phyloP scores from a whole-genome alignment of 2,329 filamentous ascomycete genomes.

The Aspergillus glaucus region DNA sequence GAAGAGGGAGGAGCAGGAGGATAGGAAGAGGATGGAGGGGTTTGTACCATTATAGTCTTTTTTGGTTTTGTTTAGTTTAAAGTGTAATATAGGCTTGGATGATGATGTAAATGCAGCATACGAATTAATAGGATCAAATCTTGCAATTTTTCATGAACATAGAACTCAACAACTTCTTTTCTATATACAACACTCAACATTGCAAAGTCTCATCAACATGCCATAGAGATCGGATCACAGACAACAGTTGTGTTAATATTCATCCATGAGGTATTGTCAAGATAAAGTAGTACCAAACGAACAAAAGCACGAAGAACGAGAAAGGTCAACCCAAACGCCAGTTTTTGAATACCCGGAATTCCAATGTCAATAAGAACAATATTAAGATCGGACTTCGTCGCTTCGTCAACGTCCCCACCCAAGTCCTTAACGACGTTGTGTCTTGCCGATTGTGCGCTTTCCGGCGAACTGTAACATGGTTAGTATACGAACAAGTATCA shows the following conservation, averaged over 20 bases:
- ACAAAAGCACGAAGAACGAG: neutral
- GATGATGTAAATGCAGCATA: neutral
- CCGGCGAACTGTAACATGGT: slow-evolving; percentile 61
- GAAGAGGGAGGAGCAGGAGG: slow-evolving; percentile 21
- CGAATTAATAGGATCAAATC: neutral
- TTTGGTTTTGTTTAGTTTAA: neutral
- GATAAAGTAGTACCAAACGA: neutral
- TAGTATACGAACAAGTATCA: slow-evolving; percentile 8
- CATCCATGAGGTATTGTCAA: neutral
- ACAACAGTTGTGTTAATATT: neutral
- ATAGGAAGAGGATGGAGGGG: slow-evolving; percentile 22
- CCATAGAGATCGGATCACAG: neutral
- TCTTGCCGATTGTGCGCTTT: slow-evolving; percentile 92
- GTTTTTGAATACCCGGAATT: slow-evolving; percentile 21
- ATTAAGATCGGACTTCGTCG: slow-evolving; percentile 26
- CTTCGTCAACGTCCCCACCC: slow-evolving; percentile 12
- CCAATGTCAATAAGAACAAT: slow-evolving; percentile 21
- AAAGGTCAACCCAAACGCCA: slow-evolving; percentile 18
- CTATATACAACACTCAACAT: neutral
- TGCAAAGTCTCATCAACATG: neutral
- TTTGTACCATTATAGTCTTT: slow-evolving; percentile 23
- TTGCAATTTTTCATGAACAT: neutral
- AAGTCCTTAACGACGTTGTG: slow-evolving; percentile 40
- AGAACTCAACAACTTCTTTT: neutral
- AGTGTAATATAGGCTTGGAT: neutral